A percentile compares a stretch with the other conserved stretches of the same genome.
These are phyloP conservation scores for Venturia nashicola DNA, from an alignment of 2,329 filamentous ascomycete species.

Conservation along the genomic window DNA sequence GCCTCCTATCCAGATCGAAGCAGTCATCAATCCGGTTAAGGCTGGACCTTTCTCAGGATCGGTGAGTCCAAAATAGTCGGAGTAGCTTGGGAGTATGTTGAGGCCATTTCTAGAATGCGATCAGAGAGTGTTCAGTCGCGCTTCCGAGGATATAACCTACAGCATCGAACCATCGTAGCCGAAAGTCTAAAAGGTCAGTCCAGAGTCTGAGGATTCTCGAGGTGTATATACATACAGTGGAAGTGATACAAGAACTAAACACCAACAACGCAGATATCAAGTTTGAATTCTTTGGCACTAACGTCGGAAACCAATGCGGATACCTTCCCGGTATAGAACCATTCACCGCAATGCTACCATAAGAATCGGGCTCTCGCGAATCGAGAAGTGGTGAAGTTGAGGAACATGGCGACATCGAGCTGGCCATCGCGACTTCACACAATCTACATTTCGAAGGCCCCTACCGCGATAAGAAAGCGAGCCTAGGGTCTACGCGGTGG, in stretches of 20 bases:
- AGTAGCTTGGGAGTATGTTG: slow-evolving; percentile 45
- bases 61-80: slow-evolving; percentile 43
- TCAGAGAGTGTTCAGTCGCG: neutral
- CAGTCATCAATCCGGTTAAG: slow-evolving; percentile 43
- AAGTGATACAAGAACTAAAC: slow-evolving; percentile 5
- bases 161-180: slow-evolving; percentile 37
- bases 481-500: neutral
- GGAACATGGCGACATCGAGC: neutral
- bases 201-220: neutral
- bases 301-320: slow-evolving; percentile 1
- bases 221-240: neutral
- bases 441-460: neutral
- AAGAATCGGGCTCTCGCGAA: neutral
- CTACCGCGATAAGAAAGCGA: neutral
- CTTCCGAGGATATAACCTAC: slow-evolving; percentile 1
- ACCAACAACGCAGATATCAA: slow-evolving; percentile 6
- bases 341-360: neutral
- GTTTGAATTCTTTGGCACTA: neutral
- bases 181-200: slow-evolving; percentile 14
- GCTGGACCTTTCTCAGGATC: slow-evolving; percentile 18
- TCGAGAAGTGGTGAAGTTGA: neutral
- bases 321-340: neutral
- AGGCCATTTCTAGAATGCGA: slow-evolving; percentile 32
- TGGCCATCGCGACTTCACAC: neutral
- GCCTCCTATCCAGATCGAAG: slow-evolving; percentile 42